Base-by-base conservation (phyloP, 1,284 basidiomycete species). In the Apiotrichum mycotoxinovorans region DNA sequence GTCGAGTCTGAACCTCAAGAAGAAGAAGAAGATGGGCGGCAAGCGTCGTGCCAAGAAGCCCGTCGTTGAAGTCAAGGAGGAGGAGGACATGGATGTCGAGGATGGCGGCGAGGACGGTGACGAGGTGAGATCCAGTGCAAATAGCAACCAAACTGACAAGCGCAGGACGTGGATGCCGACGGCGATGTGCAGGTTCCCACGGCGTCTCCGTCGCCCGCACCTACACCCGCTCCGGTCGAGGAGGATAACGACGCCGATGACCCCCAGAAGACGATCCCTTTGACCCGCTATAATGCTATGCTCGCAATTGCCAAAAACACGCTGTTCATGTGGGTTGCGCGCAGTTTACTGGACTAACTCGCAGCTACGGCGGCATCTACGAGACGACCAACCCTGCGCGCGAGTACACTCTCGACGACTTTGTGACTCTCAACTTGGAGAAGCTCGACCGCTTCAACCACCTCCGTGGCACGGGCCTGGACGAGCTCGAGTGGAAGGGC, bases 261-360 rank as follows among this genome's bases (percentile, higher is more conserved):
- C 67, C 89, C 91, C 0, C 78, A 80, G 35, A 78, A 83, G 58
- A 86, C 86, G 0, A 76, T 82, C 0, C 93, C 93, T 0, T 78
- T 88, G 11, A 82, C 85, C 1, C 81, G 92, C n/a, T 96, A 94
- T 76, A 96, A 96, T 65, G 83, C 89, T 2, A 95, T 96, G 91
- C 80, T 95, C 11, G 87, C 91, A 0, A 86, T 95, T 2, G 80
- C 91, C 49, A 83, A 86, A 34, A 95, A 94, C 72, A 91, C 87
- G 0, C 76, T 94, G 0, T 94, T 89, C 73, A 86, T 94, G 87
- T 89, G 61, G 44, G 86, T 33, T 20, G 18, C 14, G 8, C 7
- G 2, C 10, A 12, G 4, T 12, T 20, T 4, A 2, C n/a, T 18
- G 11, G 23, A 7, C 26, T n/a, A 46, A n/a, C n/a, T 46, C 47